These are phyloP conservation scores for Ramicandelaber brevisporus DNA, from an alignment of 192 early-diverging fungal species.

Conservation along the genomic window DNA sequence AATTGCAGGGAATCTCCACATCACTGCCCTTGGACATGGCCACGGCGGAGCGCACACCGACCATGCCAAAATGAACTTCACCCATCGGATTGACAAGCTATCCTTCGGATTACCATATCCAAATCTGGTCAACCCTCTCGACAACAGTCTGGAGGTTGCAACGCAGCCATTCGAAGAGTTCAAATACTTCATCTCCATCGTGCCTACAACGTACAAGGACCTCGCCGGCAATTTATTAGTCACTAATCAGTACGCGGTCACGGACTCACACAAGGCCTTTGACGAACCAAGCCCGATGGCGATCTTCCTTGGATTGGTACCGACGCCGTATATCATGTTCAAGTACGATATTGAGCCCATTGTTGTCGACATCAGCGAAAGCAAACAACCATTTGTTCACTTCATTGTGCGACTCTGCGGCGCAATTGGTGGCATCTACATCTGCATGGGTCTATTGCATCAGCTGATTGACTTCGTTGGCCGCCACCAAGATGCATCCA, in stretches of 20 bases:
- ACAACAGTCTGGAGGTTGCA: constrained; percentile 44
- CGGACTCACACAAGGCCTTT: constrained; percentile 29
- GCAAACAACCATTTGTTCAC: constrained; percentile 25
- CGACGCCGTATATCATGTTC: constrained; percentile 47
- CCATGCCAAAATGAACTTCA: constrained; percentile 63
- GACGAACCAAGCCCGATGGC: background rate
- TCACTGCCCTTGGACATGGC: constrained; percentile 76
- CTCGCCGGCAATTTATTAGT: constrained; percentile 19
- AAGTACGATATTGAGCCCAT: constrained; percentile 85
- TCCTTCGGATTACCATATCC: constrained; percentile 78
- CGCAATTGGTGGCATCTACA: constrained; percentile 61
- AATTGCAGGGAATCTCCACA: constrained; percentile 67
- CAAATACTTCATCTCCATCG: constrained; percentile 70
- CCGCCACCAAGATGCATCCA: too few species aligned
- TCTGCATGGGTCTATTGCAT: constrained; percentile 31
- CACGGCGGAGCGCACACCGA: constrained; percentile 37
- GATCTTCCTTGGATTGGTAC: constrained; percentile 2
- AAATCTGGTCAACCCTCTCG: constrained; percentile 64
- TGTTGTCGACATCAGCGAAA: constrained; percentile 47
- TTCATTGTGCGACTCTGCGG: constrained; percentile 65
- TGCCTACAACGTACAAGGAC: constrained; percentile 58
- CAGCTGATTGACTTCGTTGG: constrained; percentile 9
- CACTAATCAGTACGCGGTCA: constrained; percentile 93
- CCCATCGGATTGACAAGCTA: constrained; percentile 74
- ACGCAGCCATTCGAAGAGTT: constrained; percentile 36